phyloP scores from a whole-genome alignment of 2,329 filamentous ascomycete genomes.

The Penicillium sclerotiorum region DNA sequence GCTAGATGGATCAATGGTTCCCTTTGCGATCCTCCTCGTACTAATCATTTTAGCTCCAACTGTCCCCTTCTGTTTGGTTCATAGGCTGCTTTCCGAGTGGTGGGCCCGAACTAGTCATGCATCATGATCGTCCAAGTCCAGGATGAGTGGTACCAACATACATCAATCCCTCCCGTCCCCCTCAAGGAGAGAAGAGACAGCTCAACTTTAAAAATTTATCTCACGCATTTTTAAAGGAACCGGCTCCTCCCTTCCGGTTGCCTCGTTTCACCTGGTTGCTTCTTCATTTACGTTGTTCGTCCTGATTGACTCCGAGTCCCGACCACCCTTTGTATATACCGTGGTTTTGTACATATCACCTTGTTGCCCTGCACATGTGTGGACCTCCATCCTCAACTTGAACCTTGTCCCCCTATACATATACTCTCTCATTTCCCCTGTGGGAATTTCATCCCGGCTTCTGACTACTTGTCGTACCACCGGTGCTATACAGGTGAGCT shows the following conservation, averaged over 20 bases:
- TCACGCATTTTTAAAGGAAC: conserved; percentile 14
- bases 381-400: too few relatives aligned
- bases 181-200: conserved; percentile 22
- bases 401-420: too few relatives aligned
- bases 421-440: too few relatives aligned
- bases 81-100: conserved; percentile 17
- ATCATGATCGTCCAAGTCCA: conserved; percentile 17
- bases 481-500: background rate
- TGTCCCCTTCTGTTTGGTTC: conserved; percentile 18
- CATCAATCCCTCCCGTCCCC: conserved; percentile 6
- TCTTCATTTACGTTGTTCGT: conserved; percentile 2
- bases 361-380: too few relatives aligned
- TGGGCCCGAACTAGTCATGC: conserved; percentile 19
- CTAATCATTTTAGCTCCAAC: conserved; percentile 24
- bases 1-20: conserved; percentile 1
- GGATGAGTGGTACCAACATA: conserved; percentile 12
- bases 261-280: conserved; percentile 15
- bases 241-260: conserved; percentile 15
- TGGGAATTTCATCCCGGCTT: too few relatives aligned
- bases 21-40: conserved; percentile 5
- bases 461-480: too few relatives aligned
- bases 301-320: conserved; percentile 2
- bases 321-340: conserved; percentile 14
- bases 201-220: conserved; percentile 21
- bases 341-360: conserved; percentile 22